Evolutionary conservation across 2,329 filamentous ascomycete species (phyloP), one percentile per base, ranked within the genome.

Genomic region (Aspergillus sp.): DNA sequence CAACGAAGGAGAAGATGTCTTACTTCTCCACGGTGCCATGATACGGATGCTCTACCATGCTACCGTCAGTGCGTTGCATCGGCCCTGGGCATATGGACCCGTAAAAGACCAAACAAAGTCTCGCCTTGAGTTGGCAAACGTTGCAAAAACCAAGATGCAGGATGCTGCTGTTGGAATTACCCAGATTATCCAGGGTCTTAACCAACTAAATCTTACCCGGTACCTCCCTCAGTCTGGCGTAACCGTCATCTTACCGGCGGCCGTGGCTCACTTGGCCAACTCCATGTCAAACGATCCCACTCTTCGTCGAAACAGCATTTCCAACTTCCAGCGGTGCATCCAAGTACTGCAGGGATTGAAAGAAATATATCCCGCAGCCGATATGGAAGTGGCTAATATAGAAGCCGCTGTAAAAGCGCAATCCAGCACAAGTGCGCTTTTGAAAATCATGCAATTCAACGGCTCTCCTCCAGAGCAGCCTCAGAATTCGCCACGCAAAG

Each of bases 31-130:
- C 68, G 83, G 89, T 39, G 89, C 89, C n/a, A 82, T 96, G 50
- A 78, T 96, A 26, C 90, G 95, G 72, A 93, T 96, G 89, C 86
- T 95, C 0, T 96, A 93, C 72, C 91, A 91, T 74, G 93, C 91
- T 1, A 95, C 91, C 1, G 81, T 93, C n/a, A 95, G 91, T 45
- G 91, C 91, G 1, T 81, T 96, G 11, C 90, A 96, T 72, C 85
- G 92, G 22, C 92, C 92, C 2, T 91, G 93, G 65, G 91, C 96
- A 59, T 80, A 93, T 41, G 89, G 88, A 0, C 83, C 84, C 15
- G 62, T 62, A 7, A 71, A 68, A 44, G 65, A 71, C 81, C 85
- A 57, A 62, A 71, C 51, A 63, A 77, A 62, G 66, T 64, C 60
- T 48, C 74, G 22, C 79, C 81, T 47, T 78, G 84, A 54, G 83